Evolutionary conservation across 1,284 basidiomycete genomes (phyloP).

Genomic region (Heterobasidion irregulare): DNA sequence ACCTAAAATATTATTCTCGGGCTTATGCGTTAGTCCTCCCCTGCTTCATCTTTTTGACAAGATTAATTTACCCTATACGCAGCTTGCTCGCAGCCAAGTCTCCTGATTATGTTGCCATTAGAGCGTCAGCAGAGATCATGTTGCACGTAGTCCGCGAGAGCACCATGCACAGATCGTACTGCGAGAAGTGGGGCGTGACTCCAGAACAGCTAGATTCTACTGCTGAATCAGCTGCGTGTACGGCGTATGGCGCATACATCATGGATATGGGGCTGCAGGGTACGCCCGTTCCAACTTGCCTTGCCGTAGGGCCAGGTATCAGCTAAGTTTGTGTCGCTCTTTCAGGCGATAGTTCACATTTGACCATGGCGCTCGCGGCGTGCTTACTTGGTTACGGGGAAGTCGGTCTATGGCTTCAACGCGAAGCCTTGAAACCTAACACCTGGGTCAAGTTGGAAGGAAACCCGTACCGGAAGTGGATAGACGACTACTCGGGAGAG

Average conservation of each 20-base stretch:
- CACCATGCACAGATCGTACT: conserved; percentile 66
- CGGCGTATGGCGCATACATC: conserved; percentile 83
- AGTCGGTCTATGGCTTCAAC: conserved; percentile 76
- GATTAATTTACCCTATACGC: background rate
- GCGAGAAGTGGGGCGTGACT: conserved; percentile 61
- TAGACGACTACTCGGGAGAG: conserved; percentile 72
- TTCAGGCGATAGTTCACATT: conserved; percentile 62
- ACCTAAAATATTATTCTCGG: conserved; percentile 72
- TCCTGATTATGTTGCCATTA: conserved; percentile 54
- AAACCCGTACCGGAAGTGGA: conserved; percentile 78
- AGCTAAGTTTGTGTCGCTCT: background rate
- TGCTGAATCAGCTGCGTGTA: conserved; percentile 63
- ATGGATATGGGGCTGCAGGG: conserved; percentile 71
- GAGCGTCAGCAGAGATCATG: conserved; percentile 59
- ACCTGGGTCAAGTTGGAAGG: conserved; percentile 51
- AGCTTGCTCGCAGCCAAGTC: conserved; percentile 79
- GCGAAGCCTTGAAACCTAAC: conserved; percentile 37
- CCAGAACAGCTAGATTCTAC: conserved; percentile 51
- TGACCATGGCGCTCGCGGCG: conserved; percentile 77
- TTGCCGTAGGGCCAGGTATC: background rate
- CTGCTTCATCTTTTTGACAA: background rate
- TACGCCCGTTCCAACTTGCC: conserved; percentile 14
- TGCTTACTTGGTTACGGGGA: conserved; percentile 95
- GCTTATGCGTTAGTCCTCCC: conserved; percentile 48
- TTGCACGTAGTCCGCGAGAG: conserved; percentile 64